Percentiles rank a stretch among this genome's conserved stretches.
Evolutionary conservation across 2,329 filamentous ascomycete species (phyloP).

Genomic region (Penicillium sp.): DNA sequence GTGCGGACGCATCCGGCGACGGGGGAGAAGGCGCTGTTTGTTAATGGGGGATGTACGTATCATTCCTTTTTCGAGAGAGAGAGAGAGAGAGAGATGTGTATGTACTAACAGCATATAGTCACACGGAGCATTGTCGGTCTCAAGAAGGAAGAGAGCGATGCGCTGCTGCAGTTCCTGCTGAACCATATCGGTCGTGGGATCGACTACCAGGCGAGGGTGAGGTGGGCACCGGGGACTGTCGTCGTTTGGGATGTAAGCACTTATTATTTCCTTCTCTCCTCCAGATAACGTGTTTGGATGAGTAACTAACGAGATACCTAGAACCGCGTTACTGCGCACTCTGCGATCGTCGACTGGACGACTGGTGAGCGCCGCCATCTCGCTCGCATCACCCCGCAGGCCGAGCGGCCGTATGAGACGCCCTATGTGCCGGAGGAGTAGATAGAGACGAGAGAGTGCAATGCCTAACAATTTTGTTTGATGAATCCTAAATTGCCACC

Average conservation of each 20-base stretch:
- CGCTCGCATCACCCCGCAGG: slow-evolving; percentile 36
- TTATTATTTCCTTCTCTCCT: slow-evolving; percentile 27
- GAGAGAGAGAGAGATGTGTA: too few species aligned
- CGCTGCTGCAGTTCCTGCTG: slow-evolving; percentile 37
- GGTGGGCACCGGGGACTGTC: slow-evolving; percentile 34
- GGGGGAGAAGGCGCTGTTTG: slow-evolving; percentile 41
- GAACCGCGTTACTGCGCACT: slow-evolving; percentile 46
- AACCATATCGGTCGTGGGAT: slow-evolving; percentile 28
- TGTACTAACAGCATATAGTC: slow-evolving; percentile 35
- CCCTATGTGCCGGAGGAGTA: slow-evolving; percentile 22
- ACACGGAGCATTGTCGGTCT: slow-evolving; percentile 47
- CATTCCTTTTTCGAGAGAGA: not conserved
- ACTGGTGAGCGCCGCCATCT: slow-evolving; percentile 36
- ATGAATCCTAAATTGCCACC: too few species aligned
- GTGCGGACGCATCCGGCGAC: slow-evolving; percentile 54
- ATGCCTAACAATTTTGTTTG: too few species aligned
- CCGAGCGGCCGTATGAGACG: slow-evolving; percentile 32
- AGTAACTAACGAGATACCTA: slow-evolving; percentile 28
- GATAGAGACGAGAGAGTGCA: too few species aligned
- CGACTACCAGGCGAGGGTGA: slow-evolving; percentile 32
- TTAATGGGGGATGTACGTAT: slow-evolving; percentile 38
- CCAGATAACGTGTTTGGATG: slow-evolving; percentile 13
- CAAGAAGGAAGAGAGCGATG: slow-evolving; percentile 49
- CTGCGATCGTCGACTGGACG: slow-evolving; percentile 39
- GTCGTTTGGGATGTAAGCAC: slow-evolving; percentile 45